Percentiles rank a stretch among this genome's conserved stretches.
These are phyloP conservation scores for Fagus crenata DNA, from an alignment of 306 rosid genomes.

Conservation along the genomic window DNA sequence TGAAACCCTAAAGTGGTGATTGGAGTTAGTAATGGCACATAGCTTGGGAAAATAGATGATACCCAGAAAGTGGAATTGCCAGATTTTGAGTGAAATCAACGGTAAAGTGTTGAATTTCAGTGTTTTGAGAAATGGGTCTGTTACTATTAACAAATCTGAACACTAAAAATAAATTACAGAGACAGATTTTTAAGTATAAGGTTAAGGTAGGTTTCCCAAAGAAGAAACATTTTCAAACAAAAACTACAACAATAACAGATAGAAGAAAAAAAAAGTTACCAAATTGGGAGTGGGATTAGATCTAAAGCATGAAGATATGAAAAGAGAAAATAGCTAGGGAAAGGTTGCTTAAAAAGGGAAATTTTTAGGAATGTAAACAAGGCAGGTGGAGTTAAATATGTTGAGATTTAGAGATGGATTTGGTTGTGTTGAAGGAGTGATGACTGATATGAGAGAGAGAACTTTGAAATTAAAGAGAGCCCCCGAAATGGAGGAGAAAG, in stretches of 20 bases:
- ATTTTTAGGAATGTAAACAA: constrained; percentile 2
- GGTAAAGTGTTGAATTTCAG: constrained; percentile 3
- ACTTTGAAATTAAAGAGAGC: neutral
- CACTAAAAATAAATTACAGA: neutral
- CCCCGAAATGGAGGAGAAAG: constrained; percentile 13
- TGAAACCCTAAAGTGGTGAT: constrained; percentile 39
- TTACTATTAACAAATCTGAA: constrained; percentile 6
- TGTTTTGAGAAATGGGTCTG: constrained; percentile 19
- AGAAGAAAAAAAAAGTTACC: constrained; percentile 11
- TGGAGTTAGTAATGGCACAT: neutral
- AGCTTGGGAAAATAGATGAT: neutral
- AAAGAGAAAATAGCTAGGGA: constrained; percentile 10
- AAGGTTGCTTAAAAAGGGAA: constrained; percentile 7
- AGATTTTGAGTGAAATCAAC: constrained; percentile 1
- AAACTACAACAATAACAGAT: constrained; percentile 13
- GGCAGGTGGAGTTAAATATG: neutral
- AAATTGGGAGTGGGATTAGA: constrained; percentile 27
- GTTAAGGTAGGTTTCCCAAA: neutral
- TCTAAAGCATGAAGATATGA: constrained; percentile 30
- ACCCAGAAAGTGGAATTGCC: constrained; percentile 27
- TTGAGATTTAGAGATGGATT: constrained; percentile 29
- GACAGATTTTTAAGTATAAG: neutral
- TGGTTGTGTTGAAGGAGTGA: neutral
- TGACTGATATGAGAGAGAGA: neutral
- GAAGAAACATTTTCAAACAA: neutral